These are phyloP conservation scores for Clavispora asparagi DNA, from an alignment of 805 yeast species.

Conservation along the genomic window DNA sequence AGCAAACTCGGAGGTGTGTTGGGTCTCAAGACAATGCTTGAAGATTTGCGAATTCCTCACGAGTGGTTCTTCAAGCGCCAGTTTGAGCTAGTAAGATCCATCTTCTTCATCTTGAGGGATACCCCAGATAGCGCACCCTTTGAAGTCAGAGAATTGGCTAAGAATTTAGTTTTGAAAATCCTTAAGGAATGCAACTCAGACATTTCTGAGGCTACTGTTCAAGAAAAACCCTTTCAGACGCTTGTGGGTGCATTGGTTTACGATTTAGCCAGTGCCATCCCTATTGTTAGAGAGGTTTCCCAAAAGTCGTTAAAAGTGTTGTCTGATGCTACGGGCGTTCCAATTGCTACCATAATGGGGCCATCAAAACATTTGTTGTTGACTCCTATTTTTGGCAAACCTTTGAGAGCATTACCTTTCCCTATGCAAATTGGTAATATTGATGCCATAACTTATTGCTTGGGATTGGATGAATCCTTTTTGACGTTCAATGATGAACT, in stretches of 20 bases:
- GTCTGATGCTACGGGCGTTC: constrained; percentile 63
- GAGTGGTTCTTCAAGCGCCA: constrained; percentile 74
- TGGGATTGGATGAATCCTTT: constrained; percentile 75
- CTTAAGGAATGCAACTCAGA: constrained; percentile 60
- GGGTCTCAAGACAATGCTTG: constrained; percentile 71
- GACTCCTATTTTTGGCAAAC: constrained; percentile 95
- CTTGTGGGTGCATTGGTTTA: constrained; percentile 86
- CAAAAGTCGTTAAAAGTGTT: constrained; percentile 63
- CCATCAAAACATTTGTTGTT: constrained; percentile 79
- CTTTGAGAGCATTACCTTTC: constrained; percentile 92
- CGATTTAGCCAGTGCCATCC: constrained; percentile 86
- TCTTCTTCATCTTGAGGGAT: constrained; percentile 86
- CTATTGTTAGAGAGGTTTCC: constrained; percentile 75
- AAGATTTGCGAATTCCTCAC: constrained; percentile 62
- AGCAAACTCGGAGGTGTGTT: constrained; percentile 84
- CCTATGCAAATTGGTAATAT: constrained; percentile 98
- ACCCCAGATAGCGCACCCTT: constrained; percentile 85
- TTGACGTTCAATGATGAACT: constrained; percentile 85
- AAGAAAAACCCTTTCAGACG: constrained; percentile 71
- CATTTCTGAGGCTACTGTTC: constrained; percentile 55
- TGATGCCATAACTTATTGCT: constrained; percentile 92
- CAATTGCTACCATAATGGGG: constrained; percentile 69
- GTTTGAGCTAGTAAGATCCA: constrained; percentile 77
- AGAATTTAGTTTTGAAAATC: constrained; percentile 57
- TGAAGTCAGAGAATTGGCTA: constrained; percentile 68